These are phyloP conservation scores for Sarcodon aspratus DNA, from an alignment of 768 basidiomycete genomes.

Conservation along the genomic window DNA sequence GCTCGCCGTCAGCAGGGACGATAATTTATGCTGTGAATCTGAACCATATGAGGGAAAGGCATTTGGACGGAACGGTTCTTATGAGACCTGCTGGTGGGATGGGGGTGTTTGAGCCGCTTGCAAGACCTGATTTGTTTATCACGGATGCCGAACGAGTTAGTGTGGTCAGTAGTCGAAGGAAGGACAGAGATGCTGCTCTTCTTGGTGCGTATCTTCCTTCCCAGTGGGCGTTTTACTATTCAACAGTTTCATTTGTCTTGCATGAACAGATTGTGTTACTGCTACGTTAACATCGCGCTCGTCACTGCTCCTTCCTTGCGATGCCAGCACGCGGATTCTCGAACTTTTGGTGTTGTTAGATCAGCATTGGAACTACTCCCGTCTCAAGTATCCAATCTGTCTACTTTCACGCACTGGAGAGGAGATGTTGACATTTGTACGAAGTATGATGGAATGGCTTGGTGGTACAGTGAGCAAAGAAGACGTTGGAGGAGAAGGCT, in stretches of 20 bases:
- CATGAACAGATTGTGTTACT: constrained; percentile 67
- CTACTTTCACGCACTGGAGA: constrained; percentile 84
- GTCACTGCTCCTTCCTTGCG: constrained; percentile 85
- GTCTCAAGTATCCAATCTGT: constrained; percentile 80
- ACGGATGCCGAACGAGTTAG: constrained; percentile 83
- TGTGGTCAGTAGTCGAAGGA: constrained; percentile 76
- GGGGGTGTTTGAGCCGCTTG: constrained; percentile 75
- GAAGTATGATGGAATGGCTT: constrained; percentile 99
- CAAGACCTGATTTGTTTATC: constrained; percentile 86
- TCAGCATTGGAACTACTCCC: constrained; percentile 92
- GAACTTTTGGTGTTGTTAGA: constrained; percentile 94
- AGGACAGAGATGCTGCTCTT: constrained; percentile 83
- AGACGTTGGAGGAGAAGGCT: constrained; percentile 73
- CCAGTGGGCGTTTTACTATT: not conserved
- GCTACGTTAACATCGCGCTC: constrained; percentile 71
- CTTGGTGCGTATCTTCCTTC: constrained; percentile 42
- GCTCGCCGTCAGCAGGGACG: constrained; percentile 95
- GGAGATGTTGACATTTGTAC: constrained; percentile 88
- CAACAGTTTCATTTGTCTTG: constrained; percentile 1
- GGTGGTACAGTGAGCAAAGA: constrained; percentile 92
- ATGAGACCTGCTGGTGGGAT: constrained; percentile 66
- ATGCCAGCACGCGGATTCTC: constrained; percentile 88
- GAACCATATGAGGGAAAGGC: constrained; percentile 94
- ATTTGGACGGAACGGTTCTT: constrained; percentile 88
- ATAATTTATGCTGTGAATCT: constrained; percentile 90